A percentile compares a stretch with the other conserved stretches of the same genome.
Conservation (phyloP, 2,329 filamentous ascomycete species). For the Raffaelea ambrosiae region DNA sequence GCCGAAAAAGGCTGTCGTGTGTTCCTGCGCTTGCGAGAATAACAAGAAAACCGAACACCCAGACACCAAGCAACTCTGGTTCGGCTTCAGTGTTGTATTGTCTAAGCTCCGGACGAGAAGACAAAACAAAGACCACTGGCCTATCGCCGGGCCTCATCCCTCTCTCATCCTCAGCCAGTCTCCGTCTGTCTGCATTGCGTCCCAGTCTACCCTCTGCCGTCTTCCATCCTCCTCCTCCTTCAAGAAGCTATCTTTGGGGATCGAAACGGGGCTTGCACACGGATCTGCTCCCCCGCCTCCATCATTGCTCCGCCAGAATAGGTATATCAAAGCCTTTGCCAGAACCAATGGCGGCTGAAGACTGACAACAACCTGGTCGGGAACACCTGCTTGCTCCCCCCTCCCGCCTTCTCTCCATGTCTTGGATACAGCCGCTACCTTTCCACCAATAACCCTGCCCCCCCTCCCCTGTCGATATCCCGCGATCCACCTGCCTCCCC, state of each 20-base stretch:
- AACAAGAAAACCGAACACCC: too few species aligned
- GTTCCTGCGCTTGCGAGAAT: too few species aligned
- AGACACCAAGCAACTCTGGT: too few species aligned
- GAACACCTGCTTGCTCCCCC: conserved; percentile 6
- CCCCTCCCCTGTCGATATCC: conserved; percentile 5
- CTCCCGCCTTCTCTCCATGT: conserved; percentile 9
- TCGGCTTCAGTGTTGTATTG: too few species aligned
- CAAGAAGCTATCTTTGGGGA: not conserved
- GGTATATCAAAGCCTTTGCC: conserved; percentile 6
- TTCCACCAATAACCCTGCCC: not conserved
- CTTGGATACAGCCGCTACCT: conserved; percentile 16
- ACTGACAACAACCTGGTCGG: conserved; percentile 17
- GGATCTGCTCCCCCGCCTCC: not conserved
- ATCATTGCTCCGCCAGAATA: not conserved
- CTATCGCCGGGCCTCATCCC: not conserved
- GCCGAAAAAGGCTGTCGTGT: too few species aligned
- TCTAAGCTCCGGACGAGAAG: too few species aligned
- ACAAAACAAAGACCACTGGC: too few species aligned
- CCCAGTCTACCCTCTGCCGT: not conserved
- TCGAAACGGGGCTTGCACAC: not conserved
- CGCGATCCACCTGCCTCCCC: not conserved
- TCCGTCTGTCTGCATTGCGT: not conserved
- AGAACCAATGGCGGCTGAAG: conserved; percentile 17
- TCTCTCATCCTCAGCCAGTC: not conserved
- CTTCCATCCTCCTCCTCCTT: not conserved